phyloP scores from a whole-genome alignment of 2,329 filamentous ascomycete genomes.

The Apiospora saccharicola region DNA sequence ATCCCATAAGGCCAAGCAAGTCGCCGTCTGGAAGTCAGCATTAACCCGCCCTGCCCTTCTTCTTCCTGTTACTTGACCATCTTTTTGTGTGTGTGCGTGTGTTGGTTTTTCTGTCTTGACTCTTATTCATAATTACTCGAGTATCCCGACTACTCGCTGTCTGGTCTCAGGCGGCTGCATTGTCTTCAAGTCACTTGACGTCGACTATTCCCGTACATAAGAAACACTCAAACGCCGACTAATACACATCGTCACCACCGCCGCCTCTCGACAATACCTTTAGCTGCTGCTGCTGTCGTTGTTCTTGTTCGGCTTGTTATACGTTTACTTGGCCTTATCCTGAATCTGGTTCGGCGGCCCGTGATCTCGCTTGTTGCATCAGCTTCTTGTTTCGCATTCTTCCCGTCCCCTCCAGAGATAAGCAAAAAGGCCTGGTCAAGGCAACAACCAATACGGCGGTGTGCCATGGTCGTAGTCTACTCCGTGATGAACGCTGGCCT shows the following conservation, averaged over 20 bases:
- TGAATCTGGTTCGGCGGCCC: constrained; percentile 5
- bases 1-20: constrained; percentile 17
- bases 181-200: constrained; percentile 19
- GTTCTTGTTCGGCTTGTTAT: constrained; percentile 1
- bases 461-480: constrained; percentile 20
- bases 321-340: constrained; percentile 9
- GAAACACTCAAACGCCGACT: constrained; percentile 9
- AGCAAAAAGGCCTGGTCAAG: background rate
- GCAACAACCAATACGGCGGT: constrained; percentile 13
- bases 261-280: background rate
- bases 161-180: constrained; percentile 19
- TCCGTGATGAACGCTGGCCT: constrained; percentile 34
- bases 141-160: constrained; percentile 9
- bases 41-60: constrained; percentile 23
- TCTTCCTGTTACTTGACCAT: background rate
- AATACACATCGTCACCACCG: background rate
- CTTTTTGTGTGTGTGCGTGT: background rate
- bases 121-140: constrained; percentile 15
- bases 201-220: constrained; percentile 16
- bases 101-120: background rate
- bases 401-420: constrained; percentile 23
- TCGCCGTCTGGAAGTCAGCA: constrained; percentile 19
- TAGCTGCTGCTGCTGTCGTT: background rate
- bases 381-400: constrained; percentile 13
- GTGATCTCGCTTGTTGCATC: constrained; percentile 17